phyloP scores from a whole-genome alignment of 129 eudicot genomes.

The Oenanthe sinensis region DNA sequence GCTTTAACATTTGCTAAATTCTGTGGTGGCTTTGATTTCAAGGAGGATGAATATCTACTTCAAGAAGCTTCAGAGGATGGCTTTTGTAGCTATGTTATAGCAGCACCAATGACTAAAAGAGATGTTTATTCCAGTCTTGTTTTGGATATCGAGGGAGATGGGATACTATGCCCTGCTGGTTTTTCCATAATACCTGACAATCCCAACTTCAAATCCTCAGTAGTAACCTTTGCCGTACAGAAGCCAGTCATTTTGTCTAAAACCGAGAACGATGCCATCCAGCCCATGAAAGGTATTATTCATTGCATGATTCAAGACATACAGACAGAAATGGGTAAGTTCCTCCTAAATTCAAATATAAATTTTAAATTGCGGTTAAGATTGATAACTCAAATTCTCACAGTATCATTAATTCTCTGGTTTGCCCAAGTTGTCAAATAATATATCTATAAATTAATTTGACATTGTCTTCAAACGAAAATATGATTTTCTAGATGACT shows the following conservation, averaged over 20 bases:
- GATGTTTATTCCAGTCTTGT: not conserved
- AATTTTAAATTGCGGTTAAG: not conserved
- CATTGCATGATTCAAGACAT: not conserved
- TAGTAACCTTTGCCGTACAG: not conserved
- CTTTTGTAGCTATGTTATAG: not conserved
- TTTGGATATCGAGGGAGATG: not conserved
- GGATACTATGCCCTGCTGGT: not conserved
- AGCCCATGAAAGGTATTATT: not conserved
- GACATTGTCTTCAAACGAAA: too few relatives aligned
- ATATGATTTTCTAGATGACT: not conserved
- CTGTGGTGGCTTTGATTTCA: not conserved
- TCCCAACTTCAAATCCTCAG: not conserved
- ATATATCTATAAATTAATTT: not conserved
- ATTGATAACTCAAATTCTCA: not conserved
- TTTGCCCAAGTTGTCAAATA: not conserved
- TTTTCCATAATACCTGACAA: not conserved
- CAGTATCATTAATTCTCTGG: not conserved
- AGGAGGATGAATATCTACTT: slow-evolving; percentile 2
- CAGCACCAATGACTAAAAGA: slow-evolving; percentile 4
- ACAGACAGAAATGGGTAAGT: not conserved
- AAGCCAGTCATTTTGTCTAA: not conserved
- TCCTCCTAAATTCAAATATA: not conserved
- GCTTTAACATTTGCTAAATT: not conserved
- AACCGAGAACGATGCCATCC: not conserved
- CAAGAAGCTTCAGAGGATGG: slow-evolving; percentile 13